Base-by-base conservation (phyloP, 345 rosid species). In the Populus alba region DNA sequence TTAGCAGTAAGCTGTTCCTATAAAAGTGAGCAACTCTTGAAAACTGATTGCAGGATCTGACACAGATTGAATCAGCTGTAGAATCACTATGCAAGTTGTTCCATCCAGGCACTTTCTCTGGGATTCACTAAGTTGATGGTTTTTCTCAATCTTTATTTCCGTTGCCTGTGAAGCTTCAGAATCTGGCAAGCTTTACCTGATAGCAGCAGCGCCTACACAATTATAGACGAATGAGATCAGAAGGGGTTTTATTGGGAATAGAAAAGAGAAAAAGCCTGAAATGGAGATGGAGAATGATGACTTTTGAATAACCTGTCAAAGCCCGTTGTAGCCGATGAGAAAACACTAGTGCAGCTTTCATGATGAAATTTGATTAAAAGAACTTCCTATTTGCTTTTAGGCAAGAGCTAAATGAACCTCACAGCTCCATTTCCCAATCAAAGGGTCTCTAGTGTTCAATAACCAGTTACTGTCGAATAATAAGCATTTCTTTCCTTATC, bases 51-150 rank as follows among this genome's bases (percentile, higher is more conserved):
- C 95, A 94, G 98, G 90, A 86, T 61, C 80, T 69, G 68, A 83
- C 85, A 15, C 84, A 92, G 81, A 81, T 91, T 67, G 87, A 87
- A 57, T 81, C 76, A 68, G 97, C 95, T 16, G 73, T 78, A 39
- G 87, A 85, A 71, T 89, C 88, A 16, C 80, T 94, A 74, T 8
- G 75, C 88, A 90, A 91, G 80, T 91, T 87, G 81, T 86, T 88
- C 81, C 85, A 80, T 68, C 68, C 77, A 1, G 87, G 83, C 61
- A 84, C 87, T 41, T 86, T 94, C 57, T 77, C 86, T 12, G 90
- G 89, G 71, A 31, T 79, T 69, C 70, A 75, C 57, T 85, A 80
- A 84, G 51, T 69, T 29, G 38, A 31, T 72, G 33, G 31, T 45
- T 55, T 70, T 39, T 63, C 75, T 49, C 12, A 25, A 33, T 70